Percentiles rank a stretch among this genome's conserved stretches.
Evolutionary conservation across 2,329 filamentous ascomycete species (phyloP).

Genomic region (Colletotrichum siamense): DNA sequence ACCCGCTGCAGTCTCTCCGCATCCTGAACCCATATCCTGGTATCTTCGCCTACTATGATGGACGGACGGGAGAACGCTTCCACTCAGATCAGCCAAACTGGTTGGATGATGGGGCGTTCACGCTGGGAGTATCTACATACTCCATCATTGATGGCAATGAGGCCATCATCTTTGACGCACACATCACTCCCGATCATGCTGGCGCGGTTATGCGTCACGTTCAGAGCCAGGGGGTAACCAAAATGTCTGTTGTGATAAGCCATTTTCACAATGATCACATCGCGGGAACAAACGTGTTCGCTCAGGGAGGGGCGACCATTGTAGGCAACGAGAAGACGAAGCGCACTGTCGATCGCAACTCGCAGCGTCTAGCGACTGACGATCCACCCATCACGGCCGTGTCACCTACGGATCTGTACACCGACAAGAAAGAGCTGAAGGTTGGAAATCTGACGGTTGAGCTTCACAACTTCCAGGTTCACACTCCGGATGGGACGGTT

Average conservation of each 20-base stretch:
- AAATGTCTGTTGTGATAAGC: conserved; percentile 17
- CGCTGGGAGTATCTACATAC: conserved; percentile 18
- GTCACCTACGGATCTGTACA: conserved; percentile 7
- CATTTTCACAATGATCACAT: conserved; percentile 21
- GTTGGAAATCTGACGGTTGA: conserved; percentile 10
- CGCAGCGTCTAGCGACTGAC: conserved; percentile 4
- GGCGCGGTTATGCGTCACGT: conserved; percentile 21
- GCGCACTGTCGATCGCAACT: not conserved
- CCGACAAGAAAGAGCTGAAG: not conserved
- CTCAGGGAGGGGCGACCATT: conserved; percentile 12
- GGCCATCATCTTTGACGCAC: conserved; percentile 21
- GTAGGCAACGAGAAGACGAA: conserved; percentile 10
- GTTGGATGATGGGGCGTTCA: conserved; percentile 23
- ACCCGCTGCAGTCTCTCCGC: conserved; percentile 10
- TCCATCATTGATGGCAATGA: conserved; percentile 19
- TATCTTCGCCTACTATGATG: conserved; percentile 23
- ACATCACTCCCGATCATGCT: conserved; percentile 21
- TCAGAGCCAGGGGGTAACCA: conserved; percentile 7
- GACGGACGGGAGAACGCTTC: conserved; percentile 19
- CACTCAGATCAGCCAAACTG: conserved; percentile 23
- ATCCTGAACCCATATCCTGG: conserved; percentile 16
- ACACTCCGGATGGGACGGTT: conserved; percentile 14
- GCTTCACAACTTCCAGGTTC: conserved; percentile 15
- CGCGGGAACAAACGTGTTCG: conserved; percentile 7
- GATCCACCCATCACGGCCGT: conserved; percentile 14